Evolutionary conservation across 768 basidiomycete species (phyloP), one percentile per base, ranked within the genome.

Genomic region (Agaricus bisporus): DNA sequence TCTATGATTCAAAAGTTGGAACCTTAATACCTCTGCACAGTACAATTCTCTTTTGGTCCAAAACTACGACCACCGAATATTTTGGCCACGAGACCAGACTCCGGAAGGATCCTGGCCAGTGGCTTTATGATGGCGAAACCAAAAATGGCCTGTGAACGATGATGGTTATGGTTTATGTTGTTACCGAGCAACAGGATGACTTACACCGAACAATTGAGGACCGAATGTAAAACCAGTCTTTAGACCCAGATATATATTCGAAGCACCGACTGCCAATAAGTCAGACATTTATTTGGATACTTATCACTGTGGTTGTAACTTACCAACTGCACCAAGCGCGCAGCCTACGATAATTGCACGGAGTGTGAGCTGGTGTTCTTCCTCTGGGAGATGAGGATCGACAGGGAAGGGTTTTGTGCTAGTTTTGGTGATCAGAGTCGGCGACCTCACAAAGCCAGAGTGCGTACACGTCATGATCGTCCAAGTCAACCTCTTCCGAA

Each of bases 181-280:
- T 17, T 26, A 5, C 11, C 8, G 14, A 2, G 17, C 6, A 6
- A 12, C 22, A 10, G 10, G 8, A n/a, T 7, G 41, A 64, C 70
- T 46, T 64, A 77, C 78, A 56, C 81, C 82, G 56, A 85, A 85
- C 7, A 82, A 67, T 52, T 80, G 79, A 28, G 81, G 77, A 28
- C 82, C 83, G 63, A 85, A 83, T 2, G 80, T 82, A 63, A 82
- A 83, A 20, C 83, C 83, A 1, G 83, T 84, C 68, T 86, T 85
- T 54, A 85, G 65, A 37, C 85, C 81, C 18, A 85, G 78, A 63
- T 86, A 85, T 55, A 86, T 79, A 63, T 83, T 82, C 45, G 79
- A 80, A 11, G 83, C 79, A 44, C 78, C 76, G 25, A 84, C 78
- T 54, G 17, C n/a, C 35, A 3, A 1, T 14, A 22, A 1, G 37